Base-by-base conservation (phyloP, 306 rosid species). In the Begonia loranthoides region DNA sequence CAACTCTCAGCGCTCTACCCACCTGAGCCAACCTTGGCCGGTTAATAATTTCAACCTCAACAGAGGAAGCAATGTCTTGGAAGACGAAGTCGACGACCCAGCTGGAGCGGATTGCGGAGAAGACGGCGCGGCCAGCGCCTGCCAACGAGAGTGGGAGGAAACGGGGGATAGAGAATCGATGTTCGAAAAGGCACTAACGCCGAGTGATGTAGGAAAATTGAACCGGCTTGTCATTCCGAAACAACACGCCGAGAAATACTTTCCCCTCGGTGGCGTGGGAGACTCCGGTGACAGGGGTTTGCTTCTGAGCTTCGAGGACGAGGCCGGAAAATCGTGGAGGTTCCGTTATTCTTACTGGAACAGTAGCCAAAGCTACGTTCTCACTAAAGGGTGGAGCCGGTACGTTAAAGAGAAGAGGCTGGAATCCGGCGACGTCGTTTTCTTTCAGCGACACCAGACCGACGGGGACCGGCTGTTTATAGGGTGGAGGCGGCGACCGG, bases 281-380 rank as follows among this genome's bases (percentile, higher is more conserved):
- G 60, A 66, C 36, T 45, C 44, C 4, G 59, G 16, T 9, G 95
- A 81, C 54, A 82, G 76, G 54, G 95, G 95, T 0, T 43, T 86
- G 45, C 46, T 87, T 0, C 92, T 90, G 59, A 82, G 83, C 63
- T 90, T 90, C 76, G 95, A 85, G 71, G 99, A 90, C 55, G 99
- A 90, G 79, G 74, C 70, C 0, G 95, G 94, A 0, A 90, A 90
- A 83, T 63, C 75, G 15, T 90, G 99, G 99, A 60, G 95, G 12
- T 90, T 90, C 64, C 92, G 99, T 15, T 90, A 90, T 79, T 90
- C 99, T 0, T 90, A 90, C 50, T 90, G 99, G 99, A 90, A 90
- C 60, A 85, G 95, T 15, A 90, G 99, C 61, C 99, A 90, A 66
- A 90, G 99, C 77, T 90, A 90, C 41, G 99, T 90, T 0, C 48